These are phyloP conservation scores for Calocera cornea DNA, from an alignment of 768 basidiomycete genomes.

Conservation along the genomic window DNA sequence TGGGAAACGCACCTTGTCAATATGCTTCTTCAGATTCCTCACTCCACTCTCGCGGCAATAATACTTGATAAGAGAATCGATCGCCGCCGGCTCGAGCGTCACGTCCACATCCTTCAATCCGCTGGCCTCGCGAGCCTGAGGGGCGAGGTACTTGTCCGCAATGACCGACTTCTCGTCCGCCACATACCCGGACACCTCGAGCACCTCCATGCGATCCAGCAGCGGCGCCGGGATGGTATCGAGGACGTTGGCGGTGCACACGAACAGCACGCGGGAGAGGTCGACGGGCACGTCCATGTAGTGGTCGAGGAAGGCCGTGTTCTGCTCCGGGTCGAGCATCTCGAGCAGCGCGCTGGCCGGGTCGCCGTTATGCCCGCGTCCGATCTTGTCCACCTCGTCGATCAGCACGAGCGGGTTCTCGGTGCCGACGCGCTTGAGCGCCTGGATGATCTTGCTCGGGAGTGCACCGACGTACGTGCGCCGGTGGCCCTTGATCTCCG, in stretches of 20 bases:
- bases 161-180: constrained; percentile 85
- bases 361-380: constrained; percentile 80
- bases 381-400: constrained; percentile 94
- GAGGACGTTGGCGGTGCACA: constrained; percentile 91
- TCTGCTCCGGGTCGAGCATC: constrained; percentile 93
- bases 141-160: constrained; percentile 74
- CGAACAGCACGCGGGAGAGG: constrained; percentile 88
- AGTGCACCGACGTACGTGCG: constrained; percentile 93
- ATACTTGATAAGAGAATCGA: constrained; percentile 86
- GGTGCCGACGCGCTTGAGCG: constrained; percentile 80
- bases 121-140: constrained; percentile 83
- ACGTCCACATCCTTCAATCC: constrained; percentile 81
- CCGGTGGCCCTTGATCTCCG: constrained; percentile 96
- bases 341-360: constrained; percentile 82
- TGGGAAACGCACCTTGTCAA: constrained; percentile 63
- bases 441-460: constrained; percentile 91
- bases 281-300: constrained; percentile 98
- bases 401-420: constrained; percentile 91
- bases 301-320: constrained; percentile 85
- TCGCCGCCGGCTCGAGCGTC: constrained; percentile 54
- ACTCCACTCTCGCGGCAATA: constrained; percentile 97
- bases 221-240: constrained; percentile 90
- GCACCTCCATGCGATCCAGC: constrained; percentile 90
- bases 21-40: constrained; percentile 92
- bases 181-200: constrained; percentile 90